Percentiles rank a stretch among this genome's conserved stretches.
These are phyloP conservation scores for Porphyra umbilicalis DNA, from an alignment of 31 red algal species.

Conservation along the genomic window DNA sequence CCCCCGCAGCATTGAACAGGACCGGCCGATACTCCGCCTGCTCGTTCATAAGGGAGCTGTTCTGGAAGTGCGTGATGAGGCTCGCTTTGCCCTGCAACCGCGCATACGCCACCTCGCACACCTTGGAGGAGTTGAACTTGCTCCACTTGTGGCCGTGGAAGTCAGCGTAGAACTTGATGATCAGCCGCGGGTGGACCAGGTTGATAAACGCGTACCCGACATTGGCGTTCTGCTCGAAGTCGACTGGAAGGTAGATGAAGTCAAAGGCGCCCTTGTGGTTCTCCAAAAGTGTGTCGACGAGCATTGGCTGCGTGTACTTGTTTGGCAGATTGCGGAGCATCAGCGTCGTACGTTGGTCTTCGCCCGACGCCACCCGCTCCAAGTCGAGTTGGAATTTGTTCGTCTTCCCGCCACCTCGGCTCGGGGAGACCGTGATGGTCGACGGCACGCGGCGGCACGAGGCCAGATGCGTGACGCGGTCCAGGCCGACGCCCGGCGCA, in stretches of 20 bases:
- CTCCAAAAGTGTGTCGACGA: conserved; percentile 66
- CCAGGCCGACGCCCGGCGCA: not conserved
- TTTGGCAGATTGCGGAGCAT: conserved; percentile 97
- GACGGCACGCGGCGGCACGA: not conserved
- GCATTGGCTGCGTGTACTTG: conserved; percentile 92
- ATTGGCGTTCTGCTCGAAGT: conserved; percentile 95
- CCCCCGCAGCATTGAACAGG: conserved; percentile 56
- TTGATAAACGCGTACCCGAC: conserved; percentile 98
- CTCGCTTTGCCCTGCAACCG: conserved; percentile 76
- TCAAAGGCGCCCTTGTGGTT: conserved; percentile 72
- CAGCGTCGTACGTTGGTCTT: conserved; percentile 72
- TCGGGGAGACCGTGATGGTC: not conserved
- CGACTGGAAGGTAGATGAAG: conserved; percentile 95
- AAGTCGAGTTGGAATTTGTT: conserved; percentile 60
- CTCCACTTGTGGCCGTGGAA: conserved; percentile 89
- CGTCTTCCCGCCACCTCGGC: not conserved
- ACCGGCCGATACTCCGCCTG: conserved; percentile 85
- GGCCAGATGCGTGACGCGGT: not conserved
- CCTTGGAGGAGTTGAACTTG: conserved; percentile 92
- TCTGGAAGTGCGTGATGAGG: conserved; percentile 84
- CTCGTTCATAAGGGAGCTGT: conserved; percentile 73
- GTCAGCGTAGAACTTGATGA: conserved; percentile 65
- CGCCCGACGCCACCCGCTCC: conserved; percentile 54
- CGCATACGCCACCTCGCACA: conserved; percentile 89
- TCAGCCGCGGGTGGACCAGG: conserved; percentile 54